A percentile compares a stretch with the other conserved stretches of the same genome.
Evolutionary conservation across 352 stramenopile genomes (phyloP).

Genomic region (Phytophthora hybrid): DNA sequence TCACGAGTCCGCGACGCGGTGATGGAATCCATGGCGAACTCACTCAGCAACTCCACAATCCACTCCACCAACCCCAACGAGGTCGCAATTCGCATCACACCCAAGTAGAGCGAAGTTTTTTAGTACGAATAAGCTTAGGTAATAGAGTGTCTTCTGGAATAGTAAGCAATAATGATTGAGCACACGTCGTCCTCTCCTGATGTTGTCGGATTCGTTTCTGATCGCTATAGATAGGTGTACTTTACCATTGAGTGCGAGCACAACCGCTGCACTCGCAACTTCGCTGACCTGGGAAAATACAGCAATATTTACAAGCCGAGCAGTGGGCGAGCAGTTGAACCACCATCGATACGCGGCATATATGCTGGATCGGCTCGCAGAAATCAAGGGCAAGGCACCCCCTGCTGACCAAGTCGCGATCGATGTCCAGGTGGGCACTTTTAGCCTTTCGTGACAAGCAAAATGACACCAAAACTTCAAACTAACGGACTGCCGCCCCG

Average conservation of each 20-base stretch:
- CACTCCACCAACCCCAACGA: not conserved
- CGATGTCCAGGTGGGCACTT: conserved; percentile 61
- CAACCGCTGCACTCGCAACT: conserved; percentile 13
- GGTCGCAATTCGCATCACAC: not conserved
- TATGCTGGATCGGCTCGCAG: conserved; percentile 79
- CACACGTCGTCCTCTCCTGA: conserved; percentile 6
- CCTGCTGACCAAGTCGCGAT: conserved; percentile 58
- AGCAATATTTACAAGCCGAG: not conserved
- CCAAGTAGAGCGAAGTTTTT: not conserved
- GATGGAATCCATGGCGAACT: conserved; percentile 77
- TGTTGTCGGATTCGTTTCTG: conserved; percentile 1
- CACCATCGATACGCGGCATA: not conserved
- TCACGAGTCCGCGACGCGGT: conserved; percentile 72
- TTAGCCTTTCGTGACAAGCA: not conserved
- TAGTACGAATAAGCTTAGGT: not conserved
- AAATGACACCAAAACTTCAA: not conserved
- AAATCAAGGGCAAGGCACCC: conserved; percentile 69
- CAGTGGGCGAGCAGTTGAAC: not conserved
- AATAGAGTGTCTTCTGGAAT: not conserved
- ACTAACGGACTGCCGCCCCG: not conserved
- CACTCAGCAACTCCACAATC: conserved; percentile 31
- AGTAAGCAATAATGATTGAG: no score
- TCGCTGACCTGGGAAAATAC: conserved; percentile 6
- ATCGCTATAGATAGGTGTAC: conserved; percentile 10
- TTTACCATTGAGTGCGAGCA: not conserved